Percentiles rank a stretch among this genome's conserved stretches.
These are phyloP conservation scores for Cystobasidium ongulense DNA, from an alignment of 768 basidiomycete genomes.

Conservation along the genomic window DNA sequence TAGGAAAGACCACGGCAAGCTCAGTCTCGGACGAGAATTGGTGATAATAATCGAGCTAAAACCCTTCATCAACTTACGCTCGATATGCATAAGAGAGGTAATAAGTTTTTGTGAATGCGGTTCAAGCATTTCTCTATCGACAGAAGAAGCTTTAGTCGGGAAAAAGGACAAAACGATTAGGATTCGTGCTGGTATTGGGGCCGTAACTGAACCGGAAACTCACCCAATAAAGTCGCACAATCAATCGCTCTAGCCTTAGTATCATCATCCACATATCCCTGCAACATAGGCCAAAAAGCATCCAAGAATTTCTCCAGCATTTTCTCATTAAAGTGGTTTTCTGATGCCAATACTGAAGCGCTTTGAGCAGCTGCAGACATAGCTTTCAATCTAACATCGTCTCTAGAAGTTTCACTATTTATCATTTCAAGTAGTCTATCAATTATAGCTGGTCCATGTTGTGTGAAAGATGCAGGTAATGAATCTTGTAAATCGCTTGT, in stretches of 20 bases:
- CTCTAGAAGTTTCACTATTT: not conserved
- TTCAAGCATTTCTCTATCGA: not conserved
- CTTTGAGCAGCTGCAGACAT: conserved; percentile 7
- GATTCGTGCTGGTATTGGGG: not conserved
- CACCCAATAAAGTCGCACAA: not conserved
- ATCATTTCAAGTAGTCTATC: not conserved
- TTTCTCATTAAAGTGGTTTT: not conserved
- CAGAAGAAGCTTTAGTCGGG: not conserved
- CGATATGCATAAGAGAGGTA: conserved; percentile 14
- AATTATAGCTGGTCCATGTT: not conserved
- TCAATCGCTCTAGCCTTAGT: conserved; percentile 11
- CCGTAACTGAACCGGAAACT: not conserved
- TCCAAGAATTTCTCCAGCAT: not conserved
- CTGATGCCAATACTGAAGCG: not conserved
- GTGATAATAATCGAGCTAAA: not conserved
- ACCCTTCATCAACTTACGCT: not conserved
- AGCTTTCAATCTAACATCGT: conserved; percentile 12
- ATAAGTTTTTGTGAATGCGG: not conserved
- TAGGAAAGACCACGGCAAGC: not conserved
- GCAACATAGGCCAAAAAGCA: not conserved
- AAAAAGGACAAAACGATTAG: not conserved
- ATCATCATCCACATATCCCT: conserved; percentile 8
- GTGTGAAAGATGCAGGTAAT: not conserved
- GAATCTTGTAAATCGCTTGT: conserved; percentile 1
- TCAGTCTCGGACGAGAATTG: not conserved